Evolutionary conservation across 805 yeast genomes (phyloP), one percentile per base, ranked within the genome.

Genomic region (Lipomyces spencermartinsiae): DNA sequence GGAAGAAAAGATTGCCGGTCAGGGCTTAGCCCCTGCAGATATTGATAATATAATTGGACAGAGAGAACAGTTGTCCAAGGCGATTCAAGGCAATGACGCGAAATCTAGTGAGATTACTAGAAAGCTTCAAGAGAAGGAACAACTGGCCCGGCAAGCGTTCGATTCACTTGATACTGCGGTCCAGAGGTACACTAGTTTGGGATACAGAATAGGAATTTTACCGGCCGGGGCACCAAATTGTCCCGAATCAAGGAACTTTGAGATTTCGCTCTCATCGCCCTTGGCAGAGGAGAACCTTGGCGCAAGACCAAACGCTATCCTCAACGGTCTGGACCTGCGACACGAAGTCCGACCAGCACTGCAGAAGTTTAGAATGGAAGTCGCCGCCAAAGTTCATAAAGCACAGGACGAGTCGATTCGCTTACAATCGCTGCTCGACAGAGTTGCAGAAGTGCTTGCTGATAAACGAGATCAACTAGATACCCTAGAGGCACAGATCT

Each of bases 31-130:
- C 2, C 83, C 90, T 3, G 82, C 81, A 16, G 88, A 86, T 56
- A 86, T 92, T 62, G 92, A 92, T 72, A 78, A 82, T 63, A 82
- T 89, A 78, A 87, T 85, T 73, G 78, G 79, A 39, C 91, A 89
- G 74, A 81, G 91, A 65, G 91, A 88, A 34, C 83, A 83, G 58
- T 76, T 89, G 4, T 82, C 88, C 5, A 83, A 83, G 69, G 78
- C 83, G 19, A 81, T 90, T 61, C 92, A 89, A 62, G 73, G 76
- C 2, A 78, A 81, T 16, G 77, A 78, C 19, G 75, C 74, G 58
- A 82, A 84, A 66, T 77, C 84, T 62, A 86, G 84, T 59, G 86
- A 84, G 56, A 76, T 83, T 9, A 79, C 80, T 6, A 81, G 81
- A n/a, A 75, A 78, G 5, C 81, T 86, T 8, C 81, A 82, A 43